Evolutionary conservation across 208 protist genomes (phyloP).

Genomic region (Vickermania ingenoplastis): DNA sequence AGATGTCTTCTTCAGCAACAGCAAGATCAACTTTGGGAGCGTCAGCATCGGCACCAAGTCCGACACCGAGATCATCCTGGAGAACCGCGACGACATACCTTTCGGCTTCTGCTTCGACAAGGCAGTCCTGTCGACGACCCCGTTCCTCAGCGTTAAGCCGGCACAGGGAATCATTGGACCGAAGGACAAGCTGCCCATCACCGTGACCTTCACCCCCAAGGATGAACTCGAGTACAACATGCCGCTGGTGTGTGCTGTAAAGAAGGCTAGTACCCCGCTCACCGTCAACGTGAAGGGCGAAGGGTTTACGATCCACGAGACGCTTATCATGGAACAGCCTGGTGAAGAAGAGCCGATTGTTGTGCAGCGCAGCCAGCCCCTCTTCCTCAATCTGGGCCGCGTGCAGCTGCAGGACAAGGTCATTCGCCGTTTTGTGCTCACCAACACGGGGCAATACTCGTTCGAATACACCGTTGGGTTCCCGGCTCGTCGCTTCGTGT

Average conservation of each 20-base stretch:
- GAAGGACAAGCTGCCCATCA: constrained; percentile 56
- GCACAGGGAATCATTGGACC: constrained; percentile 66
- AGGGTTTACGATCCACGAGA: constrained; percentile 88
- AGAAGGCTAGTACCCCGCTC: constrained; percentile 86
- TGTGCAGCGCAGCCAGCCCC: constrained; percentile 24
- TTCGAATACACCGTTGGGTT: constrained; percentile 78
- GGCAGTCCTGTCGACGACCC: constrained; percentile 23
- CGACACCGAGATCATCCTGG: constrained; percentile 75
- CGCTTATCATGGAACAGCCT: constrained; percentile 55
- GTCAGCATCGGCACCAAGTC: constrained; percentile 74
- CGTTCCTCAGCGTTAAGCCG: constrained; percentile 74
- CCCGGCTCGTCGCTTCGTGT: constrained; percentile 35
- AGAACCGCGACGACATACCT: constrained; percentile 91
- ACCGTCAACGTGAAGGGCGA: constrained; percentile 96
- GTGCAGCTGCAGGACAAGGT: constrained; percentile 89
- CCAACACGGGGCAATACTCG: constrained; percentile 85
- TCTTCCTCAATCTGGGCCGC: constrained; percentile 80
- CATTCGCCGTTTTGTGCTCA: constrained; percentile 63
- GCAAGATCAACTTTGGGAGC: constrained; percentile 87
- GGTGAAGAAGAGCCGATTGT: constrained; percentile 25
- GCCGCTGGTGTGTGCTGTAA: constrained; percentile 84
- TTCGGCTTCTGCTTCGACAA: constrained; percentile 91
- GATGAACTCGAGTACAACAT: constrained; percentile 92
- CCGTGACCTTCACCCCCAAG: constrained; percentile 78
- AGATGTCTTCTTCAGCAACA: constrained; percentile 81